Conservation (phyloP, 352 stramenopile species). For the Phytophthora nicotianae region DNA sequence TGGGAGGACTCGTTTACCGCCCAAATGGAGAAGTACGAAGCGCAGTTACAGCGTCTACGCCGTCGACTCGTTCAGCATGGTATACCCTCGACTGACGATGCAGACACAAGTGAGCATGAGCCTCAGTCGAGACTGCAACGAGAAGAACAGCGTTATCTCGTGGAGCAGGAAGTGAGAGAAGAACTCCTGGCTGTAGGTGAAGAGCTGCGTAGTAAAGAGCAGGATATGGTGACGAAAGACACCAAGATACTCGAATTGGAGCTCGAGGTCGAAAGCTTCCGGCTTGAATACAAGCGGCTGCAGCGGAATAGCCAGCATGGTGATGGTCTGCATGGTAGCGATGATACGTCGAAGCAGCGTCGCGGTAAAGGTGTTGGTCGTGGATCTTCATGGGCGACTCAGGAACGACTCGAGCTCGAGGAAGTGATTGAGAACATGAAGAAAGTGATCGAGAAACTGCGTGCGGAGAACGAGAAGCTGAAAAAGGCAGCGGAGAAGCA, state of each 20-base stretch:
- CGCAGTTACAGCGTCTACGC: conserved; percentile 53
- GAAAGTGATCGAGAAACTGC: conserved; percentile 80
- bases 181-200: conserved; percentile 47
- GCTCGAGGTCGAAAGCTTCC: conserved; percentile 73
- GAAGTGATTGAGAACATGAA: conserved; percentile 86
- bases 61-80: conserved; percentile 44
- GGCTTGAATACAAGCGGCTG: conserved; percentile 61
- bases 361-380: conserved; percentile 14
- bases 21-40: conserved; percentile 67
- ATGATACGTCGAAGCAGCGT: conserved; percentile 14
- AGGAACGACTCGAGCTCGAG: conserved; percentile 68
- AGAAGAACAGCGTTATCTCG: conserved; percentile 60
- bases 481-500: conserved; percentile 39
- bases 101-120: conserved; percentile 9
- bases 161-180: conserved; percentile 48
- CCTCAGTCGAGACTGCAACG: conserved; percentile 29
- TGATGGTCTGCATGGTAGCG: conserved; percentile 5
- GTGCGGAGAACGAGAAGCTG: conserved; percentile 71
- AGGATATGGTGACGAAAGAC: conserved; percentile 60
- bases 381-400: conserved; percentile 21
- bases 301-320: conserved; percentile 43
- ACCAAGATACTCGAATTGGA: conserved; percentile 69
- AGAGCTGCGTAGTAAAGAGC: conserved; percentile 58
- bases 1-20: conserved; percentile 53
- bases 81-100: conserved; percentile 18